Evolutionary conservation across 2,329 filamentous ascomycete species (phyloP), one percentile per base, ranked within the genome.

Genomic region (Calonectria pteridis): DNA sequence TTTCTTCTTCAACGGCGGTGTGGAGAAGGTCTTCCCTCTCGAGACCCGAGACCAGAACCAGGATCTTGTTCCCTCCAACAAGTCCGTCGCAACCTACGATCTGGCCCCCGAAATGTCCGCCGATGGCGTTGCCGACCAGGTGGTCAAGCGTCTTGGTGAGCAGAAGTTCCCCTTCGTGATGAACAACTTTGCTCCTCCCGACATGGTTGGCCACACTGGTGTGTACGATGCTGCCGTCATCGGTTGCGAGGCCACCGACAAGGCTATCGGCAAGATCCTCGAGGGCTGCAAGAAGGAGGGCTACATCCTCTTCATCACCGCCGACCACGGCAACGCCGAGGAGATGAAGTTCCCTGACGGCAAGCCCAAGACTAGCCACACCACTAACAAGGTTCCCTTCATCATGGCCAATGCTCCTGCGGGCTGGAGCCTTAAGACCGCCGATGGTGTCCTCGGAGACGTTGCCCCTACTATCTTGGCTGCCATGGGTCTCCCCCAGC

Each of bases 131-230:
- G 97, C 95, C 64, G 91, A 97, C 82, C 96, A 98, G 88, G 94
- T 98, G 73, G 91, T 89, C 85, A 97, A 98, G 89, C 93, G 96
- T 73, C 93, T 99, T 78, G 91, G 86, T 31, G 95, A 97, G 85
- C 92, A 93, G 82, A 92, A 94, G 83, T 98, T 96, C 87, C 95
- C 97, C 83, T 98, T 99, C 83, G 90, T 99, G 85, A 99, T 99
- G 97, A 98, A 98, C 93, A 99, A 99, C 92, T 98, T 99, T 86
- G 97, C 97, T 51, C 97, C 97, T 51, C 97, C 97, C 23, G 97
- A 99, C 88, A 99, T 99, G 97, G 97, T 99, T 77, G 97, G 97
- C 79, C 97, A 99, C 89, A 99, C 97, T 14, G 97, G 97, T 83
- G 95, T 98, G 74, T 98, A 98, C 87, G 93, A 98, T 81, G 96